These are phyloP conservation scores for Fusarium heterosporum DNA, from an alignment of 2,329 filamentous ascomycete genomes.

Conservation along the genomic window DNA sequence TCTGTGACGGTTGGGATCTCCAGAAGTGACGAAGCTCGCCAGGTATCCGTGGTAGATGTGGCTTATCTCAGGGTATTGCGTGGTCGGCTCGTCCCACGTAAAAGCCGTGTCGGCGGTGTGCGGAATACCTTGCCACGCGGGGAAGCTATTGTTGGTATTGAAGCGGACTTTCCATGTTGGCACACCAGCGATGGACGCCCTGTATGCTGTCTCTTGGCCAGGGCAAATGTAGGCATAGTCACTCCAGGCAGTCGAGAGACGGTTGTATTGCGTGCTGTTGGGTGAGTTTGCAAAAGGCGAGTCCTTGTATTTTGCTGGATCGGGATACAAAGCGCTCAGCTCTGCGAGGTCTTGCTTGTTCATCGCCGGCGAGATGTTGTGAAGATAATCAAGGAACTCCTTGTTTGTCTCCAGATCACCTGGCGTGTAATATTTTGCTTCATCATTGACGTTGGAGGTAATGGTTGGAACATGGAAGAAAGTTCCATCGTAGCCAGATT, in stretches of 20 bases:
- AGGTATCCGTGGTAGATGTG: conserved; percentile 53
- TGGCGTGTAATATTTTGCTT: conserved; percentile 51
- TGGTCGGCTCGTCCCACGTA: conserved; percentile 52
- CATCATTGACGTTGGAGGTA: conserved; percentile 53
- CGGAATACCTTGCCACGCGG: conserved; percentile 54
- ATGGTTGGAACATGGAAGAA: conserved; percentile 54
- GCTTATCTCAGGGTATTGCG: conserved; percentile 53
- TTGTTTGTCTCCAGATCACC: conserved; percentile 52
- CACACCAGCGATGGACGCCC: conserved; percentile 49
- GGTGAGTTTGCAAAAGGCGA: conserved; percentile 54
- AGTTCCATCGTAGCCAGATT: conserved; percentile 52
- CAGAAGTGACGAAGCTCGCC: conserved; percentile 53
- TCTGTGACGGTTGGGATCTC: conserved; percentile 50
- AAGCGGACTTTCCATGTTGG: conserved; percentile 55
- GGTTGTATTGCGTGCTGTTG: conserved; percentile 58
- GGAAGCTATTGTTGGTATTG: conserved; percentile 52
- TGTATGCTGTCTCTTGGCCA: conserved; percentile 57
- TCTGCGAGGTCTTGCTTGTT: conserved; percentile 47
- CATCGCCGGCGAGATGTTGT: conserved; percentile 50
- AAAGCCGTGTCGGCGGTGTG: conserved; percentile 53
- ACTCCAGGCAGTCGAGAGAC: conserved; percentile 57
- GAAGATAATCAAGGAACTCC: conserved; percentile 53
- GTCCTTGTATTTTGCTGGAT: conserved; percentile 49
- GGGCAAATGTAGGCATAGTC: conserved; percentile 61
- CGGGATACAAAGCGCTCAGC: conserved; percentile 51